These are phyloP conservation scores for Dioszegia hungarica DNA, from an alignment of 768 basidiomycete genomes.

Conservation along the genomic window DNA sequence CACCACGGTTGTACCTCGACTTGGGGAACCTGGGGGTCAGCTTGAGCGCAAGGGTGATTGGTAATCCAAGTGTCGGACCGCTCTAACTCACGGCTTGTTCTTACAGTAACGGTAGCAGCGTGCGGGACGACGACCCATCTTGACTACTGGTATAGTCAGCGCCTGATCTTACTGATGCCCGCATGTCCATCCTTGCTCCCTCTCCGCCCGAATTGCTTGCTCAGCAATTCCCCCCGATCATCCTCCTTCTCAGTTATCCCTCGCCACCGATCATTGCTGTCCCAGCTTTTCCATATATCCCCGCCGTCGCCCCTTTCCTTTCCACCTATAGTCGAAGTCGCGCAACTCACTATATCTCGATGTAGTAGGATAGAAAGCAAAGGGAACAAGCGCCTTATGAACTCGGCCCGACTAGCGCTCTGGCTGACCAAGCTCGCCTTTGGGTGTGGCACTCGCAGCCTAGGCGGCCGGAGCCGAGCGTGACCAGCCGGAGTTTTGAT, in stretches of 20 bases:
- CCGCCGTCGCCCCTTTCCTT: not conserved
- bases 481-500: slow-evolving; percentile 5
- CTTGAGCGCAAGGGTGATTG: not conserved
- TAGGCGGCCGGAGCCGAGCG: no score
- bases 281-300: not conserved
- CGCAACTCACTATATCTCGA: slow-evolving; percentile 10
- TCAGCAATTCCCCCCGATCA: not conserved
- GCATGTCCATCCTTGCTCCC: not conserved
- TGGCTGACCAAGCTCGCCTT: not conserved
- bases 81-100: slow-evolving; percentile 83
- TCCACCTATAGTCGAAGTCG: not conserved
- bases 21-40: slow-evolving; percentile 46
- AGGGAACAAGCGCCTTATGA: not conserved
- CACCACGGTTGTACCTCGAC: slow-evolving; percentile 89
- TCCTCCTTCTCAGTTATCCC: not conserved
- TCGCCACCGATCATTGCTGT: not conserved
- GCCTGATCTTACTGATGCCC: not conserved
- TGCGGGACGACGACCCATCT: slow-evolving; percentile 95
- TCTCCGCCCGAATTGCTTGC: slow-evolving; percentile 3
- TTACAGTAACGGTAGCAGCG: slow-evolving; percentile 99
- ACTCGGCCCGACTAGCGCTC: not conserved
- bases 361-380: slow-evolving; percentile 6
- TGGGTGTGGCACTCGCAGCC: no score
- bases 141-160: slow-evolving; percentile 39
- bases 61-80: not conserved